These are phyloP conservation scores for Candida stauntonica DNA, from an alignment of 805 yeast species.

Conservation along the genomic window DNA sequence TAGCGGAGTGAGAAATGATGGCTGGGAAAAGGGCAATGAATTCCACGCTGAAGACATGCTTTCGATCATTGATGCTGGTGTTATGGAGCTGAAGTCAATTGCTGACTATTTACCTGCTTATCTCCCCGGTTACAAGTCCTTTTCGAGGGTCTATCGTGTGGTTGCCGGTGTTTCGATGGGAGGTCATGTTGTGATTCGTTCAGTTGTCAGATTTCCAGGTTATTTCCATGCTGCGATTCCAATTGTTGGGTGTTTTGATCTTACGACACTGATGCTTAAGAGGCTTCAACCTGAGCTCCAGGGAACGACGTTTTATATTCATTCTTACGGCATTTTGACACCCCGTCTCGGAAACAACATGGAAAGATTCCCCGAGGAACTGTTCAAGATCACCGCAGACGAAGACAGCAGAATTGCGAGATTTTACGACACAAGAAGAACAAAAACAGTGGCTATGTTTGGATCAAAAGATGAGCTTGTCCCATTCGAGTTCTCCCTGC, in stretches of 20 bases:
- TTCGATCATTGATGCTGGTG: conserved; percentile 18
- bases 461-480: conserved; percentile 20
- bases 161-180: conserved; percentile 26
- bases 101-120: conserved; percentile 17
- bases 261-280: conserved; percentile 17
- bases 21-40: conserved; percentile 16
- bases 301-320: conserved; percentile 5
- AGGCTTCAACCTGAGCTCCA: conserved; percentile 7
- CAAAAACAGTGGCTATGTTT: conserved; percentile 20
- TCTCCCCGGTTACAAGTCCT: conserved; percentile 8
- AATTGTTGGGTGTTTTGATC: conserved; percentile 22
- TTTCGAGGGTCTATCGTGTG: conserved; percentile 3
- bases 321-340: conserved; percentile 6
- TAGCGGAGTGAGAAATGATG: conserved; percentile 7
- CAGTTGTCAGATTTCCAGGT: conserved; percentile 11
- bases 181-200: conserved; percentile 21
- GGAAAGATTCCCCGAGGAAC: conserved; percentile 4
- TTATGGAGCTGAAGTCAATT: conserved; percentile 17
- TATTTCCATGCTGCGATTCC: conserved; percentile 19
- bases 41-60: conserved; percentile 21
- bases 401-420: conserved; percentile 16
- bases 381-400: conserved; percentile 10
- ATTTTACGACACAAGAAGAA: conserved; percentile 7
- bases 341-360: not conserved
- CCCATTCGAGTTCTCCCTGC: conserved; percentile 8